Base-by-base conservation (phyloP, 192 early-diverging fungal genomes). In the Cladochytrium replicatum region DNA sequence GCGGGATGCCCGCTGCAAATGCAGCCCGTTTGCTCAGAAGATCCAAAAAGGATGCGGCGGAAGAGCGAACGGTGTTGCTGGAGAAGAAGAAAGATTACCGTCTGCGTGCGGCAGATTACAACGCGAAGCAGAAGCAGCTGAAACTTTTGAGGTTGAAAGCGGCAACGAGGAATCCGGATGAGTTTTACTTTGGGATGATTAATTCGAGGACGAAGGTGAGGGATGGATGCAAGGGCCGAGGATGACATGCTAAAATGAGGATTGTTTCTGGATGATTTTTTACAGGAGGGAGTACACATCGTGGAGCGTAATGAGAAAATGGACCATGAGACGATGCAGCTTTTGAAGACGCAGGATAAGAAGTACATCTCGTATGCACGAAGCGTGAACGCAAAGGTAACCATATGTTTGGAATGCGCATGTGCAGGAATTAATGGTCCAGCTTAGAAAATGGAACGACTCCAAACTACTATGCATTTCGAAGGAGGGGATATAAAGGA, bases 1-100 rank as follows among this genome's bases (percentile, higher is more conserved):
- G 93, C 45, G 70, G 79, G 0, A 90, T 93, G 67, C 67, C 77
- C 2, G 41, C 65, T 7, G 60, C 67, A 17, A 49, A 67, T 8
- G 51, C 41, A 25, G 43, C 58, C 32, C 46, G n/a, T n/a, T n/a
- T n/a, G n/a, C n/a, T n/a, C n/a, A n/a, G n/a, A n/a, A n/a, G n/a
- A n/a, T n/a, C n/a, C n/a, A n/a, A n/a, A n/a, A n/a, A n/a, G n/a
- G n/a, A n/a, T n/a, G n/a, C n/a, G n/a, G n/a, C n/a, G n/a, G n/a
- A n/a, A n/a, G n/a, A n/a, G n/a, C n/a, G n/a, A n/a, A n/a, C 55
- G 3, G 95, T 93, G 2, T 67, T 92, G 4, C 74, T 99, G 22
- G 95, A 99, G 55, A 99, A 99, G 69, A 81, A 96, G 50, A 99
- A 97, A 66, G 95, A 99, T 70, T 99, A 99, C 78, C 76, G 90